Conservation (phyloP, 2,329 filamentous ascomycete genomes). For the Sodiomyces alkalinus region DNA sequence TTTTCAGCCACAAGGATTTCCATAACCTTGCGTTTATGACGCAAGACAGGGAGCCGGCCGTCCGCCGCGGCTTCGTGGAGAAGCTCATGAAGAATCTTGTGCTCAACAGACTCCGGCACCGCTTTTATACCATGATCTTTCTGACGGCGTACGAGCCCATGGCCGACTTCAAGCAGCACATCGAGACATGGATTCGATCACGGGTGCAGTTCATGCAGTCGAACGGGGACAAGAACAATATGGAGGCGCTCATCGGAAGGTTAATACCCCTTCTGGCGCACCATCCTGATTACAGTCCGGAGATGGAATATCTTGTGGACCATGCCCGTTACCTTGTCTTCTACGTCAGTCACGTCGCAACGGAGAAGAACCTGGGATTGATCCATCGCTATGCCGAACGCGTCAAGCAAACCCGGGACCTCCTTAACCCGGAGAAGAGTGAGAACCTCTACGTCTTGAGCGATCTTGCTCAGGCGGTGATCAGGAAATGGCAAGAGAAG, state of each 20-base stretch:
- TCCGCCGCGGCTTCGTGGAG: slow-evolving; percentile 65
- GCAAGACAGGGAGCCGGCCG: slow-evolving; percentile 60
- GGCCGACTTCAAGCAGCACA: slow-evolving; percentile 53
- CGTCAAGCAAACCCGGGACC: slow-evolving; percentile 80
- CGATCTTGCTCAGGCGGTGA: slow-evolving; percentile 69
- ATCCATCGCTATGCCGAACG: slow-evolving; percentile 88
- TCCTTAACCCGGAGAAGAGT: slow-evolving; percentile 49
- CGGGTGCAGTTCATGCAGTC: slow-evolving; percentile 51
- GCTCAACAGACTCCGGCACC: slow-evolving; percentile 48
- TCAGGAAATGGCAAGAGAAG: slow-evolving; percentile 74
- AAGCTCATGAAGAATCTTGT: slow-evolving; percentile 86
- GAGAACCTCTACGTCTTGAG: slow-evolving; percentile 74
- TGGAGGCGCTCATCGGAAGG: slow-evolving; percentile 71
- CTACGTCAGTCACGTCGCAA: slow-evolving; percentile 71
- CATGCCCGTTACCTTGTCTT: slow-evolving; percentile 83
- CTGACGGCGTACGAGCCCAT: slow-evolving; percentile 82
- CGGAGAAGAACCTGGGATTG: slow-evolving; percentile 71
- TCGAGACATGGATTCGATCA: slow-evolving; percentile 80
- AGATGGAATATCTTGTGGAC: slow-evolving; percentile 55
- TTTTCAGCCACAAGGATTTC: slow-evolving; percentile 60
- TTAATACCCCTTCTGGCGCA: slow-evolving; percentile 81
- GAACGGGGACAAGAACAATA: slow-evolving; percentile 42
- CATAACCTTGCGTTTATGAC: slow-evolving; percentile 67
- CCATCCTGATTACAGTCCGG: slow-evolving; percentile 71
- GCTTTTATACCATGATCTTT: slow-evolving; percentile 86